Evolutionary conservation across 2,329 filamentous ascomycete genomes (phyloP).

Genomic region (Cordyceps cateniannulata): DNA sequence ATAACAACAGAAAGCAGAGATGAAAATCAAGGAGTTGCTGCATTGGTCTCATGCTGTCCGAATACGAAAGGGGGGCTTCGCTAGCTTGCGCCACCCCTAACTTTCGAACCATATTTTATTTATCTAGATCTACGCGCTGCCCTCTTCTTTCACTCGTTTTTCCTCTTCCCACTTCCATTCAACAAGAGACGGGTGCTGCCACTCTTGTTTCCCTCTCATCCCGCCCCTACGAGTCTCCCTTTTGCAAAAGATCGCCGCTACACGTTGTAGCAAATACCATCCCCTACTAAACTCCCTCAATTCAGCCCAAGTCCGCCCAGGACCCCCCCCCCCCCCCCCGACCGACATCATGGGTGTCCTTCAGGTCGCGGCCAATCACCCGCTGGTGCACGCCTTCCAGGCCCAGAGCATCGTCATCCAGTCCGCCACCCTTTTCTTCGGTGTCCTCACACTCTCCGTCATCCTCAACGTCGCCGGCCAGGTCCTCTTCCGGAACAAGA

Average conservation of each 20-base stretch:
- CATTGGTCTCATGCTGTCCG: background rate
- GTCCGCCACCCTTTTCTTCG: slow-evolving; percentile 36
- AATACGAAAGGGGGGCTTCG: background rate
- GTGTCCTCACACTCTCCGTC: slow-evolving; percentile 50
- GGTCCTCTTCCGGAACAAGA: slow-evolving; percentile 72
- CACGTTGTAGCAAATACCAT: too few species aligned
- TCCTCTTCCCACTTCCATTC: background rate
- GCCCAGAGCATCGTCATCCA: slow-evolving; percentile 42
- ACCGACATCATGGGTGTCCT: slow-evolving; percentile 46
- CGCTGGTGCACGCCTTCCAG: slow-evolving; percentile 43
- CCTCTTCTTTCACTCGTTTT: background rate
- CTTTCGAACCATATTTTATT: background rate
- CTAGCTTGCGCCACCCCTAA: background rate
- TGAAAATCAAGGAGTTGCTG: too few species aligned
- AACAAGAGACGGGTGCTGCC: background rate
- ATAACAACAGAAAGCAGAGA: too few species aligned
- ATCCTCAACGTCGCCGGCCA: slow-evolving; percentile 75
- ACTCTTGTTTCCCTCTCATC: background rate
- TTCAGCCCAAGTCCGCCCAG: too few species aligned
- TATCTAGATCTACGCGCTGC: background rate
- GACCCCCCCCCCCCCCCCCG: background rate
- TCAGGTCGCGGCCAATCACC: slow-evolving; percentile 43
- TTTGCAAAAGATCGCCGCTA: too few species aligned
- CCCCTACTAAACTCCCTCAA: too few species aligned
- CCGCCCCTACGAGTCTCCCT: too few species aligned